These are phyloP conservation scores for Penicillium sp. DNA, from an alignment of 2,329 filamentous ascomycete species.

Conservation along the genomic window DNA sequence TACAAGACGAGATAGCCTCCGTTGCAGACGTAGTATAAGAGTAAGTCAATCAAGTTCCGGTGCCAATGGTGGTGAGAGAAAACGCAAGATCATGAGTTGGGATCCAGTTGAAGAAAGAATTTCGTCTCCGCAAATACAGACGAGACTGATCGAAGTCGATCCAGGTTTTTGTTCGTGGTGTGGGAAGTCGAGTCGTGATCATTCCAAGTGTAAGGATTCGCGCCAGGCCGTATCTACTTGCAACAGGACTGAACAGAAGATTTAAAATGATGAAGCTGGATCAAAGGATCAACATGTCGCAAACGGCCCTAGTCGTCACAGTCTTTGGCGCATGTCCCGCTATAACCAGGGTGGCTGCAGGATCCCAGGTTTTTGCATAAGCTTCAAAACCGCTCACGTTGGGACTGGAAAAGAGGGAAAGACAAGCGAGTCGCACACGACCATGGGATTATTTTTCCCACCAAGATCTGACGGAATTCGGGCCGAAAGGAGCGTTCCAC, in stretches of 20 bases:
- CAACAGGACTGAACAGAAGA: constrained; percentile 16
- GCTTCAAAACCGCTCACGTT: constrained; percentile 19
- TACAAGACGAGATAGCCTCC: not conserved
- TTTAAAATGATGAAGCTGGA: constrained; percentile 13
- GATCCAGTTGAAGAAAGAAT: not conserved
- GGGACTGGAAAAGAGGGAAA: constrained; percentile 7
- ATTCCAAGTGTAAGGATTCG: constrained; percentile 22
- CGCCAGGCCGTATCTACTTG: constrained; percentile 14
- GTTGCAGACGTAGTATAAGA: not conserved
- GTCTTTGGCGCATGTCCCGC: constrained; percentile 27
- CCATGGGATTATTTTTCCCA: not conserved
- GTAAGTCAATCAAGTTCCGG: not conserved
- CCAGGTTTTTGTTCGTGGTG: not conserved
- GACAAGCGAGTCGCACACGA: constrained; percentile 12
- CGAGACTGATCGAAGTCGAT: not conserved
- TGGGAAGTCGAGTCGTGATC: not conserved
- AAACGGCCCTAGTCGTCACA: constrained; percentile 29
- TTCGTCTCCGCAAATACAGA: not conserved
- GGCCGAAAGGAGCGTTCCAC: constrained; percentile 10
- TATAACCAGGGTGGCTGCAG: constrained; percentile 32
- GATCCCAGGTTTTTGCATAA: constrained; percentile 29
- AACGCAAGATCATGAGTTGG: not conserved
- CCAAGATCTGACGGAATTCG: constrained; percentile 18
- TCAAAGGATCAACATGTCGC: constrained; percentile 32
- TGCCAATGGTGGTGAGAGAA: not conserved